A percentile compares a stretch with the other conserved stretches of the same genome.
Evolutionary conservation across 257 asterid species (phyloP).

Genomic region (Plectranthus barbatus): DNA sequence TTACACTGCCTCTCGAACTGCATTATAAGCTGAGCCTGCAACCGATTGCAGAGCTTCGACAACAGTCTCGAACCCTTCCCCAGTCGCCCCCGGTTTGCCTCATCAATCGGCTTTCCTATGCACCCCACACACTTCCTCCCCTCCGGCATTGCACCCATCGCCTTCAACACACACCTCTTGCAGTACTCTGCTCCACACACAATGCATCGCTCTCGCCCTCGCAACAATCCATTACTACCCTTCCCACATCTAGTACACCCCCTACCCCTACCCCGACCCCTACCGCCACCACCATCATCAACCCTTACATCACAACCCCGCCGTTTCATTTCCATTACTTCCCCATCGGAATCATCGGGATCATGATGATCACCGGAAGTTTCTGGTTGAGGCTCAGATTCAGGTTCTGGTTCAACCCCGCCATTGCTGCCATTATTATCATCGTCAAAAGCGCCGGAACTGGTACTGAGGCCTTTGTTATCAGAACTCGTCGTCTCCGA

Average conservation of each 20-base stretch:
- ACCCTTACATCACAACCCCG: neutral
- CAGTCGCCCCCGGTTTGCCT: slow-evolving; percentile 37
- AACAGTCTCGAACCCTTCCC: slow-evolving; percentile 44
- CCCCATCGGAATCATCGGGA: slow-evolving; percentile 1
- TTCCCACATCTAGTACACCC: slow-evolving; percentile 51
- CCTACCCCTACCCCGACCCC: slow-evolving; percentile 14
- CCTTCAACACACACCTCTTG: slow-evolving; percentile 46
- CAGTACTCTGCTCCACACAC: slow-evolving; percentile 72
- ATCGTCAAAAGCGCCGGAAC: slow-evolving; percentile 9
- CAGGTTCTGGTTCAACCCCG: neutral
- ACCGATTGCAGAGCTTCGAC: slow-evolving; percentile 29
- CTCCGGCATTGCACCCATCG: slow-evolving; percentile 87
- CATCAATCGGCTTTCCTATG: slow-evolving; percentile 51
- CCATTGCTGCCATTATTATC: neutral
- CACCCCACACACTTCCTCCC: slow-evolving; percentile 74
- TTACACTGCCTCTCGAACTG: slow-evolving; percentile 51
- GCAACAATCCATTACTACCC: slow-evolving; percentile 18
- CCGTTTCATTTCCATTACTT: slow-evolving; percentile 2
- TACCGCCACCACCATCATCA: neutral
- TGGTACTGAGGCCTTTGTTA: neutral
- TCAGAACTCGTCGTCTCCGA: slow-evolving; percentile 24
- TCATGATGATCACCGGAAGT: slow-evolving; percentile 1
- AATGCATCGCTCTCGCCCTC: slow-evolving; percentile 33
- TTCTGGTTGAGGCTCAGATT: neutral
- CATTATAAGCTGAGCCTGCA: slow-evolving; percentile 38